These are phyloP conservation scores for Pseudognaphalium luteoalbum DNA, from an alignment of 129 eudicot species.

Conservation along the genomic window DNA sequence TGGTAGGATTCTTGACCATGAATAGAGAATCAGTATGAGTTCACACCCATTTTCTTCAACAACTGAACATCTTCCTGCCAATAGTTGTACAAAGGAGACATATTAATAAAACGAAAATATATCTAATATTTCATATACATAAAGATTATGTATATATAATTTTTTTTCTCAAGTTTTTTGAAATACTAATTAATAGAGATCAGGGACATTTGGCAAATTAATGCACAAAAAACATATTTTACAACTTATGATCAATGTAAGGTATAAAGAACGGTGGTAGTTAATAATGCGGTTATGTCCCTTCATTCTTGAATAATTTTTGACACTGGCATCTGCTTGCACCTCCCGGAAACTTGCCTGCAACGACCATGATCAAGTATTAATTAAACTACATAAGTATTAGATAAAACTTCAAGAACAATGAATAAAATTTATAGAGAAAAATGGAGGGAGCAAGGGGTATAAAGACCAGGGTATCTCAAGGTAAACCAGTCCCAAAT, in stretches of 20 bases:
- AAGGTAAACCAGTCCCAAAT: conserved; percentile 9
- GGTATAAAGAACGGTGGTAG: no score
- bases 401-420: background rate
- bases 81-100: no score
- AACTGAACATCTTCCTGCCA: no score
- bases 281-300: background rate
- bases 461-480: conserved; percentile 3
- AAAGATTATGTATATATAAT: no score
- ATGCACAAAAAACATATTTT: no score
- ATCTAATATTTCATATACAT: no score
- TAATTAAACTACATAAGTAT: background rate
- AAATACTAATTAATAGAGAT: no score
- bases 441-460: no score
- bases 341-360: conserved; percentile 24
- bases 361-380: background rate
- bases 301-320: conserved; percentile 26
- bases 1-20: conserved; percentile 53
- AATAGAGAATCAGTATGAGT: conserved; percentile 40
- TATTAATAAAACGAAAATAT: no score
- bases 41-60: conserved; percentile 37
- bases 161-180: no score
- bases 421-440: background rate
- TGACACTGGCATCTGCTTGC: conserved; percentile 15
- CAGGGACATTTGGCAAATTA: no score
- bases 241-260: no score